Base-by-base conservation (phyloP, 1,284 basidiomycete species). In the Papiliotrema flavescens region DNA sequence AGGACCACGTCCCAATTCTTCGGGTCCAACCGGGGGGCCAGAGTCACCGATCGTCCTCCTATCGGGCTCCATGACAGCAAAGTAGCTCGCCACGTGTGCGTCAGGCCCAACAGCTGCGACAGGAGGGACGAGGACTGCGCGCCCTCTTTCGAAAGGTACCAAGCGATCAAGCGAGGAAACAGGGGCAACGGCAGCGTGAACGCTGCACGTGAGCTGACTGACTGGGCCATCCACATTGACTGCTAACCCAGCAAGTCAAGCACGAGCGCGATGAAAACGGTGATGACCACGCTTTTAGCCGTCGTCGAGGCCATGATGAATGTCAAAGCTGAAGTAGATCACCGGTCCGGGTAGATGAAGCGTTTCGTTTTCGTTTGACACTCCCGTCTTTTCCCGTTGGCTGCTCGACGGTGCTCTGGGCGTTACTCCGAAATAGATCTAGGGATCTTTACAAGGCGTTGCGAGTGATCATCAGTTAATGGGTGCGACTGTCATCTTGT, bases 111-210 rank as follows among this genome's bases (percentile, higher is more conserved):
- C 1, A 87, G 88, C 28, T 79, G 80, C 5, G 86, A 83, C 51
- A 93, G 78, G 65, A 91, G 83, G 17, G 88, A 85, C 52, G 78
- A 79, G 1, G 69, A 51, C 1, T 63, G 62, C 15, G 65, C 50
- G 4, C 66, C 54, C 58, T 78, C 76, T 22, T 62, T 59, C 2
- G 58, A 51, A 41, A 86, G 85, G 70, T 91, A 94, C 89, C 89
- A 94, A 77, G 91, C 87, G 36, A 70, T 73, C 20, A 74, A 55
- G 23, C 90, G 84, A 44, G 90, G 91, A 75, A 94, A 94, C 39
- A 94, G 82, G 34, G 90, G 90, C 32, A 94, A 80, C n/a, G 90
- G 90, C 43, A 94, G 89, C n/a, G 91, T 94, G 74, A 93, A 94
- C 14, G 90, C 90, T 85, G 66, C 23, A 36, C 47, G 40, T 53